phyloP scores from a whole-genome alignment of 163 green algal genomes.

The Scenedesmus sp. region DNA sequence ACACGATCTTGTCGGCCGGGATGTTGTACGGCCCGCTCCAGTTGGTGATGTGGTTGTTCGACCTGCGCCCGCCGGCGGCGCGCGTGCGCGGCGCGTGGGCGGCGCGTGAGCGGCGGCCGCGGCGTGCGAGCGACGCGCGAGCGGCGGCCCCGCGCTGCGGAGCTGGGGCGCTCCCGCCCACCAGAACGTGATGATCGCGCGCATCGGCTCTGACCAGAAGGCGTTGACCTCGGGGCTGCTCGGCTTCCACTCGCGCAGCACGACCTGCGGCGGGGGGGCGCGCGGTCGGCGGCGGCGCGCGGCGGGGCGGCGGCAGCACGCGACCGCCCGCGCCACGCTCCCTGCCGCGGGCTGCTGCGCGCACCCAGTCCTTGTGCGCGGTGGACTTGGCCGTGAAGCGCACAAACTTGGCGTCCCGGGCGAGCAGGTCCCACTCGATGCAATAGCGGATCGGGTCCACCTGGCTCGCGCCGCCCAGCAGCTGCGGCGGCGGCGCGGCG shows the following conservation, averaged over 20 bases:
- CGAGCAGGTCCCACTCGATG: slow-evolving; percentile 34
- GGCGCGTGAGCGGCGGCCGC: too few relatives aligned
- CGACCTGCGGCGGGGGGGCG: too few relatives aligned
- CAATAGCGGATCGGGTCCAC: slow-evolving; percentile 32
- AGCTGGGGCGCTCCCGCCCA: too few relatives aligned
- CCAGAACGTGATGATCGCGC: slow-evolving; percentile 36
- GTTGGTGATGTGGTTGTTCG: slow-evolving; percentile 16
- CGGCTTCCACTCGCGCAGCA: slow-evolving; percentile 28
- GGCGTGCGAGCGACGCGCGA: too few relatives aligned
- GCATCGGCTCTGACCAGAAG: slow-evolving; percentile 36
- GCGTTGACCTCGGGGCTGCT: slow-evolving; percentile 17
- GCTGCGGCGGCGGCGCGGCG: slow-evolving; percentile 10
- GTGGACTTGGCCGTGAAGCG: slow-evolving; percentile 27
- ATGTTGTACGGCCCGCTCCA: slow-evolving; percentile 41
- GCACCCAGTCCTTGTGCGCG: slow-evolving; percentile 1
- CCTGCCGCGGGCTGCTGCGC: too few relatives aligned
- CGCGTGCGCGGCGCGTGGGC: too few relatives aligned
- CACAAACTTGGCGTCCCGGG: slow-evolving; percentile 1
- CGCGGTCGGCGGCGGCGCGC: too few relatives aligned
- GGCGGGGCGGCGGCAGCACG: too few relatives aligned
- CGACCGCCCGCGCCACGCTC: too few relatives aligned
- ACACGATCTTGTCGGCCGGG: slow-evolving; percentile 1
- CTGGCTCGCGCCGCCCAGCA: slow-evolving; percentile 31
- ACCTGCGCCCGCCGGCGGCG: not conserved
- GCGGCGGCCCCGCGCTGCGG: too few relatives aligned